Base-by-base conservation (phyloP, 805 yeast genomes). In the Torulaspora maleeae region DNA sequence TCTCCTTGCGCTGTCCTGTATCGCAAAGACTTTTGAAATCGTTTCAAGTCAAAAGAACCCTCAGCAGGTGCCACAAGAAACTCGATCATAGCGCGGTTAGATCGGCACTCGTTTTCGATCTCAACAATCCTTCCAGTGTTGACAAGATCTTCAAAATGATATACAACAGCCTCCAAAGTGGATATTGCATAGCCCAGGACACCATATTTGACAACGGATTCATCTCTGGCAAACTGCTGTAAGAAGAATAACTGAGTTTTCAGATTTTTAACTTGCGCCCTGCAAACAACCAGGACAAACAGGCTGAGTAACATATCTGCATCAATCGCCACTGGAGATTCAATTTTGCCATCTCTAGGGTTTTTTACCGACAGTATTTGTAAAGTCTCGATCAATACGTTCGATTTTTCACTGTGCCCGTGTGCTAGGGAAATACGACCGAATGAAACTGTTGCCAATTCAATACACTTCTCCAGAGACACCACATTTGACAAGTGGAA, bases 241-340 rank as follows among this genome's bases (percentile, higher is more conserved):
- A 89, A 74, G 59, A 86, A 88, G 37, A 68, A 72, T 9, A 90
- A 59, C 52, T 85, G 89, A 2, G 78, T 74, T 51, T 78, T 82
- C 20, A 88, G 59, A 53, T 81, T 66, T 3, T 70, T 69, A 2
- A 85, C 76, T 30, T 73, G 73, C 1, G 93, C 73, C 43, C 83
- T 78, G 8, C 80, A 72, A 1, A 89, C 74, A 3, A 87, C 88
- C 61, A 88, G 69, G 5, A 88, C 75, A 49, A 90, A 66, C 37
- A 90, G 67, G 1, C 89, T 82, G 3, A 90, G 74, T 17, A 90
- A 66, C 0, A 86, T 79, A 59, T 90, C 98, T 0, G 97, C 98
- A 64, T 83, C 90, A 5, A 86, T 70, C 0, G 73, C 56, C 3
- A 71, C 33, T 10, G 48, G 42, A 15, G 33, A 45, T 1, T 41